Evolutionary conservation across 306 rosid genomes (phyloP).

Genomic region (Fagus sylvatica): DNA sequence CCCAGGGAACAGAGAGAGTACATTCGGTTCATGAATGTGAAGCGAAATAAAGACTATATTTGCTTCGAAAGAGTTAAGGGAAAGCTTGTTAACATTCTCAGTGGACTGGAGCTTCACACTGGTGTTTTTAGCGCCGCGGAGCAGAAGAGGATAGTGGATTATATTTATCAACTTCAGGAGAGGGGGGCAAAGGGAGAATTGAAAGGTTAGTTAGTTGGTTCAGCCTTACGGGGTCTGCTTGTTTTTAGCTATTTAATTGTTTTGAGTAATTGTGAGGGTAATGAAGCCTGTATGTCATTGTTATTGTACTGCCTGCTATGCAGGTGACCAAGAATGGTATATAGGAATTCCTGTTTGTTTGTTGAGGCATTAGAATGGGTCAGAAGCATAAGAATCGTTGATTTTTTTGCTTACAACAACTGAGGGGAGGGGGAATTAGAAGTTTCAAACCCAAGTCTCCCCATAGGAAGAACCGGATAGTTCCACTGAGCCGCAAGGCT

Average conservation of each 20-base stretch:
- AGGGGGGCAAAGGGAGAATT: conserved; percentile 73
- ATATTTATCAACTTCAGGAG: conserved; percentile 59
- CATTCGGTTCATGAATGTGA: conserved; percentile 65
- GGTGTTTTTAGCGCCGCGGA: conserved; percentile 89
- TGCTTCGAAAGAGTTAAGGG: conserved; percentile 78
- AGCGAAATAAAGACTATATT: conserved; percentile 57
- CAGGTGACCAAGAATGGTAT: not conserved
- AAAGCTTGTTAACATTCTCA: conserved; percentile 65
- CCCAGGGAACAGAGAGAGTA: conserved; percentile 78
- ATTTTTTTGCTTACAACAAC: no score
- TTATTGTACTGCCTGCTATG: not conserved
- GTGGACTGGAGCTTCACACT: conserved; percentile 87
- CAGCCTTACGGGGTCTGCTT: not conserved
- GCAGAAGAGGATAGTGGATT: conserved; percentile 73
- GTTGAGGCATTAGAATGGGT: not conserved
- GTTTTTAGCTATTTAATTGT: not conserved
- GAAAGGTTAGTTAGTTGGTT: conserved; percentile 60
- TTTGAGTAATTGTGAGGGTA: not conserved
- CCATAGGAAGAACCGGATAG: no score
- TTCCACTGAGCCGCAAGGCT: no score
- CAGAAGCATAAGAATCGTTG: no score
- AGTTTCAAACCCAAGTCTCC: no score
- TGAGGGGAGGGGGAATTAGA: no score
- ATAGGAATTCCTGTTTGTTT: not conserved
- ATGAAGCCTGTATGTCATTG: not conserved